A percentile compares a stretch with the other conserved stretches of the same genome.
Evolutionary conservation across 1,139 yeast genomes (phyloP).

Genomic region (Debaryomyces psychrophilus): DNA sequence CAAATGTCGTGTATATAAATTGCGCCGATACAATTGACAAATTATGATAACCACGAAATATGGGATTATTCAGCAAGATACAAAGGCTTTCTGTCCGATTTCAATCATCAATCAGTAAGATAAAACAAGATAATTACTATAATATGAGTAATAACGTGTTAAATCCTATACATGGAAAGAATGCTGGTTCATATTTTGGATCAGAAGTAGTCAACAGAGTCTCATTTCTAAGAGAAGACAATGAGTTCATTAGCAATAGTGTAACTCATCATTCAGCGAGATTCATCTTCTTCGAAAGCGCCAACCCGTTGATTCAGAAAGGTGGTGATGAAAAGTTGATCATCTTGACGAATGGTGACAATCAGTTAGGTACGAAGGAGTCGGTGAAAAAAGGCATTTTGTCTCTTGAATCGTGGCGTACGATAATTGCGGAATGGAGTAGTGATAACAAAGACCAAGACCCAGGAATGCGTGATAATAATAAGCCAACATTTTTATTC

Average conservation of each 20-base stretch:
- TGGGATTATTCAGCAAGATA: background rate
- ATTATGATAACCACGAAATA: background rate
- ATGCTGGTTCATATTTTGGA: conserved; percentile 48
- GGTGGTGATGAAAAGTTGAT: conserved; percentile 33
- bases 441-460: conserved; percentile 40
- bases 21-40: background rate
- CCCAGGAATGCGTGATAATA: conserved; percentile 32
- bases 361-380: conserved; percentile 24
- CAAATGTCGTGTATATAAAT: conserved; percentile 6
- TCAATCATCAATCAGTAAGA: conserved; percentile 12
- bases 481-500: conserved; percentile 56
- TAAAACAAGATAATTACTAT: conserved; percentile 18
- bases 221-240: conserved; percentile 73
- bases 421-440: conserved; percentile 29
- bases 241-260: conserved; percentile 58
- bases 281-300: conserved; percentile 53
- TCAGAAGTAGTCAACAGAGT: conserved; percentile 73
- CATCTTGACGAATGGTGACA: conserved; percentile 40
- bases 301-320: conserved; percentile 43
- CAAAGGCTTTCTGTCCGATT: conserved; percentile 2
- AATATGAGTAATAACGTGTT: conserved; percentile 21
- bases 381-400: conserved; percentile 16
- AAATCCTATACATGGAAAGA: conserved; percentile 24
- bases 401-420: conserved; percentile 27
- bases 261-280: conserved; percentile 54